These are phyloP conservation scores for Ostreobium quekettii DNA, from an alignment of 139 green algal genomes.

Conservation along the genomic window DNA sequence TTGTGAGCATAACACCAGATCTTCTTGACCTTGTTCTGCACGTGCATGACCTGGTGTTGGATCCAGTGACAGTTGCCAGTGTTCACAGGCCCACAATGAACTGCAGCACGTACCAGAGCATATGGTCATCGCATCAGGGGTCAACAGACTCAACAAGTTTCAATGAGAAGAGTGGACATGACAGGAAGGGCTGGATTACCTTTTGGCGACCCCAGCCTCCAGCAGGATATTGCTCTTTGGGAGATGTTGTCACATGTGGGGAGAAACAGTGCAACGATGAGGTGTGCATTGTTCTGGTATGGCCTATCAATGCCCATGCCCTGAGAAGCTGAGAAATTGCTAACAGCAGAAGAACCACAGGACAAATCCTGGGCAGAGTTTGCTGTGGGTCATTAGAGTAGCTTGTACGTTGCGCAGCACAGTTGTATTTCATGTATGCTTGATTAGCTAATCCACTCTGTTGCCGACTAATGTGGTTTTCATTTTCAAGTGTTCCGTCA, in stretches of 20 bases:
- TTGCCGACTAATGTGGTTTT: no score
- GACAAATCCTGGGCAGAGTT: no score
- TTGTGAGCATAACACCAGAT: conserved; percentile 23
- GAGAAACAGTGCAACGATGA: background rate
- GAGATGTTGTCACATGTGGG: conserved; percentile 58
- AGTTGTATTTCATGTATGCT: no score
- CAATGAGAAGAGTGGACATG: conserved; percentile 1
- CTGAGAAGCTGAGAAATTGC: no score
- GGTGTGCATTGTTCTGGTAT: no score
- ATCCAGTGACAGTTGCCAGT: conserved; percentile 10
- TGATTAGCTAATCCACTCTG: no score
- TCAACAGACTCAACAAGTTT: no score
- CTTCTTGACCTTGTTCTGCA: conserved; percentile 15
- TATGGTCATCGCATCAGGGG: conserved; percentile 17
- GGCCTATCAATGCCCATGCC: no score
- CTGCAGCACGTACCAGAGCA: conserved; percentile 8
- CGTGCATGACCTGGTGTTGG: conserved; percentile 8
- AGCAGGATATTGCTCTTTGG: conserved; percentile 62
- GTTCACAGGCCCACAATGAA: background rate
- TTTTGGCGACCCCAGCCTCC: conserved; percentile 70
- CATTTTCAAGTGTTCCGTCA: no score
- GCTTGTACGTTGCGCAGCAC: no score
- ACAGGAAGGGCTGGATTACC: conserved; percentile 29
- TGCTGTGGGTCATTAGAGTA: no score
- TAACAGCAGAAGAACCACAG: no score